These are phyloP conservation scores for Rutstroemia sp. DNA, from an alignment of 2,329 filamentous ascomycete genomes.

Conservation along the genomic window DNA sequence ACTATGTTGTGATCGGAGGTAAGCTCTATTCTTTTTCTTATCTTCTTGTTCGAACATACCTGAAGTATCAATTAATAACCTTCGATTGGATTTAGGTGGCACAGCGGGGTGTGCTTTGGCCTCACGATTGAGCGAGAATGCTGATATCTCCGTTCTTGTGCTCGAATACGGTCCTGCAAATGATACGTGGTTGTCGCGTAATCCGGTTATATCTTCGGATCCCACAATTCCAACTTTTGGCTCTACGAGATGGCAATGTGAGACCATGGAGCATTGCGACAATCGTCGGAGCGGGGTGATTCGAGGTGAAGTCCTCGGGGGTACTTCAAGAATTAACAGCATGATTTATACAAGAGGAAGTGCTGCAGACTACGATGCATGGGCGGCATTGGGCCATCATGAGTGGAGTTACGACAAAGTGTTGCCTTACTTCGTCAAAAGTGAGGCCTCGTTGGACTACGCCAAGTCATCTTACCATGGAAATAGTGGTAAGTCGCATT, in stretches of 20 bases:
- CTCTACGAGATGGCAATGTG: not conserved
- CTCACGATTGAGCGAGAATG: no score
- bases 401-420: constrained; percentile 38
- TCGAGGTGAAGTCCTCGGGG: constrained; percentile 25
- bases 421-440: constrained; percentile 36
- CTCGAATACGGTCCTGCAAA: no score
- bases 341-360: constrained; percentile 33
- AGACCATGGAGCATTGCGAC: constrained; percentile 5
- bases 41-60: no score
- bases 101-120: no score
- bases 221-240: not conserved
- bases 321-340: constrained; percentile 35
- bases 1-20: no score
- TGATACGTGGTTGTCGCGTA: not conserved
- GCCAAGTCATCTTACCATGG: not conserved
- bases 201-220: not conserved
- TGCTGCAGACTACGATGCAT: constrained; percentile 36
- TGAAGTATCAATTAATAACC: no score
- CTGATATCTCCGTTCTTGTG: no score
- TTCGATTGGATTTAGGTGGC: no score
- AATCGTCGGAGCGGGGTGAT: not conserved
- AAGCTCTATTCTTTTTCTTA: no score
- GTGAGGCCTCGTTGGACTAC: not conserved
- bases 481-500: not conserved
- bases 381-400: constrained; percentile 38